Evolutionary conservation across 352 stramenopile species (phyloP).

Genomic region (Phytophthora vignae): DNA sequence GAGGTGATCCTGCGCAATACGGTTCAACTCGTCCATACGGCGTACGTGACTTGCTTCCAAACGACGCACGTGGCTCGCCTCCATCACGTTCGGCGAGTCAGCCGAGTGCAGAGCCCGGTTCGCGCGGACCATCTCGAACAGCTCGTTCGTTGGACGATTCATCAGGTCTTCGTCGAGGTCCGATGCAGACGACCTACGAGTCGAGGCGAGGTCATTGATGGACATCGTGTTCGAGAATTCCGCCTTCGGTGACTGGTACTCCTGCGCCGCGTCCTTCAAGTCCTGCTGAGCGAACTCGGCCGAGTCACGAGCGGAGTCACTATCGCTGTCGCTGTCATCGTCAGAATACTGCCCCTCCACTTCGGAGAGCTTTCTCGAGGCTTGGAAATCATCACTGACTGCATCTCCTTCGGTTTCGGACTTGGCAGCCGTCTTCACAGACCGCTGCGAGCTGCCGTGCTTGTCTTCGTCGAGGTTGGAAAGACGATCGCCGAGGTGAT

Average conservation of each 20-base stretch:
- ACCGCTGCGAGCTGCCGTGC: slow-evolving; percentile 31
- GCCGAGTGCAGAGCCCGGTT: slow-evolving; percentile 29
- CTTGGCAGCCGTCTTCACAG: background rate
- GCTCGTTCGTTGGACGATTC: slow-evolving; percentile 53
- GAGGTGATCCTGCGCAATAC: slow-evolving; percentile 55
- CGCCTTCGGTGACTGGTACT: slow-evolving; percentile 22
- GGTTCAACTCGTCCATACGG: slow-evolving; percentile 65
- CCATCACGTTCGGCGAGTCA: slow-evolving; percentile 50
- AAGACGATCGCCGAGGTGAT: slow-evolving; percentile 53
- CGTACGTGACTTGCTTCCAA: slow-evolving; percentile 57
- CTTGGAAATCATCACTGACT: slow-evolving; percentile 32
- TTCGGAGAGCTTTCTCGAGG: slow-evolving; percentile 20
- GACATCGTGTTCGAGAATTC: slow-evolving; percentile 32
- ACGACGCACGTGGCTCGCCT: slow-evolving; percentile 53
- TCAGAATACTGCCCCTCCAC: slow-evolving; percentile 28
- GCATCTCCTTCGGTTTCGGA: slow-evolving; percentile 29
- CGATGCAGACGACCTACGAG: slow-evolving; percentile 34
- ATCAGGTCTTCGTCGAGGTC: slow-evolving; percentile 56
- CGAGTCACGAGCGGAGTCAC: slow-evolving; percentile 19
- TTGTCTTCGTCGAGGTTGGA: slow-evolving; percentile 47
- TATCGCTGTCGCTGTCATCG: slow-evolving; percentile 20
- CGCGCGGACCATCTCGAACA: slow-evolving; percentile 56
- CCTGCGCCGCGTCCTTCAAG: slow-evolving; percentile 24
- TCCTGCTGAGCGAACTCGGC: slow-evolving; percentile 27
- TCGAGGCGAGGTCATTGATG: slow-evolving; percentile 32